Percentiles rank a stretch among this genome's conserved stretches.
Conservation (phyloP, 352 stramenopile species). For the Phytopythium litorale region DNA sequence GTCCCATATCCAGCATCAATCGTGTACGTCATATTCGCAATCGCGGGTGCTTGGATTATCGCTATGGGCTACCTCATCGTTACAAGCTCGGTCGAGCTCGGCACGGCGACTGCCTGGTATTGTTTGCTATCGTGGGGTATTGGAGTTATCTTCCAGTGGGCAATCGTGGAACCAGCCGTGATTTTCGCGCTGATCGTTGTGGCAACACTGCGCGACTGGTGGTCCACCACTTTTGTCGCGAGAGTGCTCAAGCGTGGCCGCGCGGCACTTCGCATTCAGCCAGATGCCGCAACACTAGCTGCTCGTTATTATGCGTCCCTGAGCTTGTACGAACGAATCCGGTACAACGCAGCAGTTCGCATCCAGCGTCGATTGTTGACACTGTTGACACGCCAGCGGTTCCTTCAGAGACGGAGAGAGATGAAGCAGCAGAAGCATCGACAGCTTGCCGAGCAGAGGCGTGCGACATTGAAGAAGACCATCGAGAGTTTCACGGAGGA, state of each 20-base stretch:
- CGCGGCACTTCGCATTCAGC: conserved; percentile 40
- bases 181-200: conserved; percentile 48
- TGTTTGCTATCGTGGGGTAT: conserved; percentile 50
- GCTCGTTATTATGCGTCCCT: conserved; percentile 43
- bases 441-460: conserved; percentile 26
- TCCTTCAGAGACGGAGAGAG: conserved; percentile 40
- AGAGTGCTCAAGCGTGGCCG: conserved; percentile 43
- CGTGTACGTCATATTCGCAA: conserved; percentile 43
- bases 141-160: conserved; percentile 39
- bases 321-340: conserved; percentile 67
- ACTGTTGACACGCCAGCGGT: conserved; percentile 43
- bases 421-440: conserved; percentile 42
- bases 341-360: conserved; percentile 56
- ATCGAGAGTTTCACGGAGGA: conserved; percentile 63
- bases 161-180: conserved; percentile 44
- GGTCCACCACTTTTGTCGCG: conserved; percentile 34
- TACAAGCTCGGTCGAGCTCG: conserved; percentile 40
- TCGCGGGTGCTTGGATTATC: conserved; percentile 36
- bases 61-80: conserved; percentile 42
- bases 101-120: conserved; percentile 38
- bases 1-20: conserved; percentile 72
- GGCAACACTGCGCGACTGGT: conserved; percentile 58
- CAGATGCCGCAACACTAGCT: conserved; percentile 18
- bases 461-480: conserved; percentile 38
- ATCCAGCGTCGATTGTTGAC: conserved; percentile 65